Evolutionary conservation across 768 basidiomycete species (phyloP).

Genomic region (Nidularia pulvinata): DNA sequence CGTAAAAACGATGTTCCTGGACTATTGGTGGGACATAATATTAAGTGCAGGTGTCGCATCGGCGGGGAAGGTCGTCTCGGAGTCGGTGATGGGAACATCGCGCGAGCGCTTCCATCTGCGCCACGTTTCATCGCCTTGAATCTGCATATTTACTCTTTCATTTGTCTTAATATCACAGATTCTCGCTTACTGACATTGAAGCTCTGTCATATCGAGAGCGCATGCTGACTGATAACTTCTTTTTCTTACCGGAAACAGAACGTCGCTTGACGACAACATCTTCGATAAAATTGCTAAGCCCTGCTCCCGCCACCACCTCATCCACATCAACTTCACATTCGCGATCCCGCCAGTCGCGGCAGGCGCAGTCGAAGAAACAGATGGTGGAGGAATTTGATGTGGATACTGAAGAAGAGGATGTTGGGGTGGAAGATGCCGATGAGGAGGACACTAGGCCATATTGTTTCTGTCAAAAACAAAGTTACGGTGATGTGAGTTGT

Average conservation of each 20-base stretch:
- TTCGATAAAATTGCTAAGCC: slow-evolving; percentile 35
- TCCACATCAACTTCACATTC: slow-evolving; percentile 18
- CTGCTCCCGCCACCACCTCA: slow-evolving; percentile 16
- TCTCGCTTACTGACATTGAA: neutral
- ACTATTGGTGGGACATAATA: neutral
- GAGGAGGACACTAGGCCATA: slow-evolving; percentile 31
- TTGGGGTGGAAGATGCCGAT: slow-evolving; percentile 16
- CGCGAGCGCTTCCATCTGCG: too few species aligned
- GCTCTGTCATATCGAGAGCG: neutral
- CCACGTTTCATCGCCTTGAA: too few species aligned
- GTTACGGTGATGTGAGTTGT: slow-evolving; percentile 36
- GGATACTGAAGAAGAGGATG: slow-evolving; percentile 15
- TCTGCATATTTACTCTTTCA: too few species aligned
- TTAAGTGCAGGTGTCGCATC: too few species aligned
- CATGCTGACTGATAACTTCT: neutral
- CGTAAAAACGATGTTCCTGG: neutral
- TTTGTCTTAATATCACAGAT: neutral
- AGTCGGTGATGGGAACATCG: too few species aligned
- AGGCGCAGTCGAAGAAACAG: slow-evolving; percentile 15
- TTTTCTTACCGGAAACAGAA: slow-evolving; percentile 15
- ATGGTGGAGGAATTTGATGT: slow-evolving; percentile 4
- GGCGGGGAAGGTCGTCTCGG: too few species aligned
- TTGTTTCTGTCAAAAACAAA: slow-evolving; percentile 40
- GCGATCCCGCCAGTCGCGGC: slow-evolving; percentile 33
- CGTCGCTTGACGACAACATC: slow-evolving; percentile 28